Evolutionary conservation across 2,329 filamentous ascomycete genomes (phyloP), one percentile per base, ranked within the genome.

Genomic region (Colletotrichum sp.): DNA sequence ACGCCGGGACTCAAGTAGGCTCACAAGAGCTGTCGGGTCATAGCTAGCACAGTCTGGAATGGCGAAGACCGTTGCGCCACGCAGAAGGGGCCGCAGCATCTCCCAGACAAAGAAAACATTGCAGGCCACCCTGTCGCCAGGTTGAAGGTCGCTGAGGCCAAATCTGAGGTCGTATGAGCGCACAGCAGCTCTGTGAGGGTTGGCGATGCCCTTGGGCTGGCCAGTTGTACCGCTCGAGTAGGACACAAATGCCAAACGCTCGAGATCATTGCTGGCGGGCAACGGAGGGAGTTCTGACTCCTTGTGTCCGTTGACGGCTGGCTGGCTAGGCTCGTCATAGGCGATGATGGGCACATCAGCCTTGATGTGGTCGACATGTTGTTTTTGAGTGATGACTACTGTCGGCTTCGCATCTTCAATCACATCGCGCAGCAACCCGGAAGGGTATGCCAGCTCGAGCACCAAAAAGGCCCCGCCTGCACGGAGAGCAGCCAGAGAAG

Each of bases 41-140:
- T 96, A 96, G 84, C 94, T 96, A 44, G 89, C 90, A 79, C 94
- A 92, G 79, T 96, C 95, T 2, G 94, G 93, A 18, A 96, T 92
- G 5, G 93, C 91, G 26, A 96, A 90, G 6, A 95, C 93, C 0
- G 95, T 95, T 4, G 94, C 95, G 79, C 95, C 95, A 71, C 94
- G 90, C 71, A 96, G 82, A 60, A 96, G 87, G 10, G 95, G 95
- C 7, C 95, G 93, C 71, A 96, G 84, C 72, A 96, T 96, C 83
- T 96, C 95, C 95, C 95, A 96, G 63, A 96, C 89, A 82, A 96
- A 96, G 84, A 96, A 96, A 75, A 96, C 95, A 87, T 96, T 96
- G 85, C 94, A 96, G n/a, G 95, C 95, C 13, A 96, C 94, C 8
- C 95, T 91, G 79, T 96, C 95, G 18, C 94, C 94, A 0, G 92